Base-by-base conservation (phyloP, 257 asterid genomes). In the Solanum gracilifrons region DNA sequence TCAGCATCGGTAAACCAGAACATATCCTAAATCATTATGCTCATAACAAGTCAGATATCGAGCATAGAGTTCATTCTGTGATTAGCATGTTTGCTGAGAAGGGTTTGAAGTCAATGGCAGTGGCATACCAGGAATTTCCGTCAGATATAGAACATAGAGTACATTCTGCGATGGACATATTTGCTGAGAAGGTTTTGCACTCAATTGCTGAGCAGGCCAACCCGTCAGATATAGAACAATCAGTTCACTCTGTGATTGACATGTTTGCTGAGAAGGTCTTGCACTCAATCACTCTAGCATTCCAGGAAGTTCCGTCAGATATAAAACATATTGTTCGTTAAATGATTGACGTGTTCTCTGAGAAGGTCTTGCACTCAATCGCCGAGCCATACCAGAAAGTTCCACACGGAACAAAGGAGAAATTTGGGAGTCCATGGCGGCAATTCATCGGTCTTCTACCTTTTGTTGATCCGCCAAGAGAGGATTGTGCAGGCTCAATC, bases 1-100 rank as follows among this genome's bases (percentile, higher is more conserved):
- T 96, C 92, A 94, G 98, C 90, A 95, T 95, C 92, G 99, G 99
- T 85, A 98, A 96, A 88, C 98, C 98, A 0, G 98, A 96, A 93
- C 98, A 91, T 92, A 88, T 91, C 72, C 91, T 90, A 39, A 90
- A 90, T 83, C 90, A 90, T 7, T 72, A 72, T 58, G 87, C 89
- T 18, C 92, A 91, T 85, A 90, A 90, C 71, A 91, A 90, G 72
- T 90, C 89, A 48, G 93, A 91, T 36, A 86, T 91, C 84, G 93
- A 91, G 88, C 93, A 90, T n/a, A 88, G 91, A 88, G 93, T 89
- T 48, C 93, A 90, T 86, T 87, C 92, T 3, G 91, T 87, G 89
- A 92, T 92, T 76, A 92, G 88, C 86, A 90, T 87, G 88, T 91
- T 92, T 89, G 94, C 94, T 51, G 94, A 92, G 11, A 87, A 92